A percentile compares a stretch with the other conserved stretches of the same genome.
Evolutionary conservation across 352 stramenopile species (phyloP).

Genomic region (Pythium angustatum): DNA sequence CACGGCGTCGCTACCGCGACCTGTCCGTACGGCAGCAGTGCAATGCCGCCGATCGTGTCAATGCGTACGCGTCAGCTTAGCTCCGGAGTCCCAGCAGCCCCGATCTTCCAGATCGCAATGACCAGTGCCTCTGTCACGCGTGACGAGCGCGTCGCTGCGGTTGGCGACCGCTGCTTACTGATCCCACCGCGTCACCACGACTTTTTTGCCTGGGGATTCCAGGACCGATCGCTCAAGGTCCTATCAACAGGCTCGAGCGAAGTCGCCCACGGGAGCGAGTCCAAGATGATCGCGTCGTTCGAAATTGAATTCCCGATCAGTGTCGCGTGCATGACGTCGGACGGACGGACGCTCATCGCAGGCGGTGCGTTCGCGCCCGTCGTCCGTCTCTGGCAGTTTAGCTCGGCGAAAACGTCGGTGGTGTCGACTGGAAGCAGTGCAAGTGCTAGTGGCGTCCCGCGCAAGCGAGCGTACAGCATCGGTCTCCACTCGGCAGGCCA

Average conservation of each 20-base stretch:
- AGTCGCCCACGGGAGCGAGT: constrained; percentile 46
- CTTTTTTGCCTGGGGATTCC: constrained; percentile 72
- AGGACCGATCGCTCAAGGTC: constrained; percentile 65
- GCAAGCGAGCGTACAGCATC: constrained; percentile 36
- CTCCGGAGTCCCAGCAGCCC: constrained; percentile 30
- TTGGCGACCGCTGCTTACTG: constrained; percentile 52
- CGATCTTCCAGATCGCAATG: constrained; percentile 52
- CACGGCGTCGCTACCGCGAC: too few species aligned
- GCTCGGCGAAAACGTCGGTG: constrained; percentile 23
- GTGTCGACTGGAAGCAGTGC: background rate
- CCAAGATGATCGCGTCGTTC: constrained; percentile 60
- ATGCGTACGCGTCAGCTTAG: constrained; percentile 35
- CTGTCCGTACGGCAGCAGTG: background rate
- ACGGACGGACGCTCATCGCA: constrained; percentile 61
- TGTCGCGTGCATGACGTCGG: constrained; percentile 57
- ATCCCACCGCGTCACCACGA: constrained; percentile 65
- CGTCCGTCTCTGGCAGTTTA: constrained; percentile 58
- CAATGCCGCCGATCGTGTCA: background rate
- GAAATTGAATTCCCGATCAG: constrained; percentile 58
- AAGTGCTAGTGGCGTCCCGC: background rate
- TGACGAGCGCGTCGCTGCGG: constrained; percentile 47
- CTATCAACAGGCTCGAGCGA: constrained; percentile 46
- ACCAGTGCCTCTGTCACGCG: constrained; percentile 45
- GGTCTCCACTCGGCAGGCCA: constrained; percentile 29
- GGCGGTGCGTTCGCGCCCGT: constrained; percentile 45